Evolutionary conservation across 176 grass and related monocot genomes (phyloP).

Genomic region (Oryza nivara): DNA sequence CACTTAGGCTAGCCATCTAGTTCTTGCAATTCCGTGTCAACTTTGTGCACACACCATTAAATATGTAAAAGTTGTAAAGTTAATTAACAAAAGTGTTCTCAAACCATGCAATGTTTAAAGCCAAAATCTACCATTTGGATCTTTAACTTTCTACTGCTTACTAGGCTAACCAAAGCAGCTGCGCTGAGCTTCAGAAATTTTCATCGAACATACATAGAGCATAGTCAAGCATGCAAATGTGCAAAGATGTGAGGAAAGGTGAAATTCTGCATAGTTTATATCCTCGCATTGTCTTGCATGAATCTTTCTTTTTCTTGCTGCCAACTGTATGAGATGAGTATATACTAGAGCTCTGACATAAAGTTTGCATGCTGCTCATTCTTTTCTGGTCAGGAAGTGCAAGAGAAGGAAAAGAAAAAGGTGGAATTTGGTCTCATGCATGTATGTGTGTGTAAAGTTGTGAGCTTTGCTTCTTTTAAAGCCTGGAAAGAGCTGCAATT

Average conservation of each 20-base stretch:
- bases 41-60: conserved; percentile 28
- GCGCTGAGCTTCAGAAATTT: background rate
- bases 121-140: conserved; percentile 22
- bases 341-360: background rate
- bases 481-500: conserved; percentile 59
- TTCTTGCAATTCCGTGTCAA: background rate
- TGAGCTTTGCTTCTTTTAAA: conserved; percentile 57
- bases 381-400: conserved; percentile 23
- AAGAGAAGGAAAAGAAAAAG: conserved; percentile 28
- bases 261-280: background rate
- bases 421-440: conserved; percentile 54
- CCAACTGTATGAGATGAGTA: conserved; percentile 28
- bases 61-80: conserved; percentile 23
- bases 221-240: background rate
- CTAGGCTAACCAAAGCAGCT: background rate
- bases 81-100: conserved; percentile 4
- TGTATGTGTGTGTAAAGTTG: conserved; percentile 49
- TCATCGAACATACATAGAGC: background rate
- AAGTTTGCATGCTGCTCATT: conserved; percentile 23
- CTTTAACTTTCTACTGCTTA: conserved; percentile 19
- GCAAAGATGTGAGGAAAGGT: conserved; percentile 8
- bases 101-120: conserved; percentile 11
- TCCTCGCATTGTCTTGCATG: conserved; percentile 16
- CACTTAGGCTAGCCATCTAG: background rate
- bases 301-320: conserved; percentile 23